Base-by-base conservation (phyloP, 164 flowering plant genomes). In the Protea cynaroides region DNA sequence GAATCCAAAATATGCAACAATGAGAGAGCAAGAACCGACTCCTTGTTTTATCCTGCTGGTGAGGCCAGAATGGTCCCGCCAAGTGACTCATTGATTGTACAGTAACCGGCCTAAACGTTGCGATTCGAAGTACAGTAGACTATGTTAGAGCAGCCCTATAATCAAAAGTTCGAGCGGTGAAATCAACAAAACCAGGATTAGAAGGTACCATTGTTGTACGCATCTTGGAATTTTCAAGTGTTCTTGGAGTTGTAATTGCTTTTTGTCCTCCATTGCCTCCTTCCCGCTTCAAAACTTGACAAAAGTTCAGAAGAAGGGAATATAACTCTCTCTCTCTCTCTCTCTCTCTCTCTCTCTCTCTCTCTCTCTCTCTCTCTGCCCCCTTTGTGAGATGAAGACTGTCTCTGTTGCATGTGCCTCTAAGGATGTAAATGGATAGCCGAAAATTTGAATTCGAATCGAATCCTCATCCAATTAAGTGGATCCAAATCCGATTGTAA, bases 61-160 rank as follows among this genome's bases (percentile, higher is more conserved):
- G 59, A 83, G 79, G 38, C 79, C 86, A 5, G 86, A 83, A 67
- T 83, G 73, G 58, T 69, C 71, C 4, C 86, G 65, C 86, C 86
- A 82, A 7, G 71, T 71, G 75, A 77, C 84, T n/a, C 86, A 58
- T 47, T 83, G 84, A 55, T 79, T 80, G 69, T 80, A 73, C 0
- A 84, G 84, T 1, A 83, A 66, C 22, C 74, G 79, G 44, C 86
- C 86, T 4, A 84, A 83, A 23, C 86, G 76, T 65, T 80, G 86
- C 1, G 86, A 64, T 57, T 83, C 86, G 59, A 78, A 80, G 71
- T 80, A 80, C 50, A 79, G 75, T 11, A 83, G 76, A 63, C 78
- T 73, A 79, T 1, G 78, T 25, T 38, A 80, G 78, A 18, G 86
- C 86, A 3, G 78, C 84, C n/a, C 63, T 21, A 64, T 80, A 83